These are phyloP conservation scores for Arthrobotrys sinensis DNA, from an alignment of 2,329 filamentous ascomycete genomes.

Conservation along the genomic window DNA sequence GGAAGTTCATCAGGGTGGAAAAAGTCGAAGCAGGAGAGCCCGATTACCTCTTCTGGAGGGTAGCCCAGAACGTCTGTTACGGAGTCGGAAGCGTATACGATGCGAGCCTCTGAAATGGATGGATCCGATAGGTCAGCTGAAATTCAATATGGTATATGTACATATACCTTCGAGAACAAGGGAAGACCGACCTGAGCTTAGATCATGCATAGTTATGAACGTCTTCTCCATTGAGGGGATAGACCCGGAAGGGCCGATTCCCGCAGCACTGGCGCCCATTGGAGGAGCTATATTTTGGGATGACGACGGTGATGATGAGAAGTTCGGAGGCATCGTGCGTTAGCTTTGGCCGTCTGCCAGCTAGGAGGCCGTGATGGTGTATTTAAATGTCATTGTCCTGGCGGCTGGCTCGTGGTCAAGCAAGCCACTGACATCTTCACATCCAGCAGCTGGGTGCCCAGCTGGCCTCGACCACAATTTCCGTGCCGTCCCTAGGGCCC, in stretches of 20 bases:
- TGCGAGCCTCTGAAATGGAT: constrained; percentile 79
- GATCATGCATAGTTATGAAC: constrained; percentile 92
- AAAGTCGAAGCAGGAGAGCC: constrained; percentile 85
- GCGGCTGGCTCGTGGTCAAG: constrained; percentile 8
- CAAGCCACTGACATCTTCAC: constrained; percentile 28
- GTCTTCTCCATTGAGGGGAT: constrained; percentile 79
- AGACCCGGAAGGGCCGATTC: constrained; percentile 1
- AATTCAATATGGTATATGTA: background rate
- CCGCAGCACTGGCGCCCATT: constrained; percentile 14
- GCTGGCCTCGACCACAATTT: constrained; percentile 33
- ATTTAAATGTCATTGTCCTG: constrained; percentile 24
- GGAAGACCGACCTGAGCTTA: constrained; percentile 66
- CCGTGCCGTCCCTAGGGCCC: constrained; percentile 42
- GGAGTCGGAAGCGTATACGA: constrained; percentile 87
- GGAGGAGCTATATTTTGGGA: background rate
- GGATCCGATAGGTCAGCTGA: constrained; percentile 69
- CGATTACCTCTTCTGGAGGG: constrained; percentile 80
- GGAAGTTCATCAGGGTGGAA: constrained; percentile 87
- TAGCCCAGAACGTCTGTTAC: constrained; percentile 87
- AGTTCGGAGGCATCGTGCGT: constrained; percentile 21
- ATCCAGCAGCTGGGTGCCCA: constrained; percentile 20
- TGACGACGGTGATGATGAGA: background rate
- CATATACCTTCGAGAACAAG: constrained; percentile 16
- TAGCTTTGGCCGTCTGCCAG: background rate
- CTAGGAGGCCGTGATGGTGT: constrained; percentile 33